These are phyloP conservation scores for Pyricularia sp. DNA, from an alignment of 2,329 filamentous ascomycete genomes.

Conservation along the genomic window DNA sequence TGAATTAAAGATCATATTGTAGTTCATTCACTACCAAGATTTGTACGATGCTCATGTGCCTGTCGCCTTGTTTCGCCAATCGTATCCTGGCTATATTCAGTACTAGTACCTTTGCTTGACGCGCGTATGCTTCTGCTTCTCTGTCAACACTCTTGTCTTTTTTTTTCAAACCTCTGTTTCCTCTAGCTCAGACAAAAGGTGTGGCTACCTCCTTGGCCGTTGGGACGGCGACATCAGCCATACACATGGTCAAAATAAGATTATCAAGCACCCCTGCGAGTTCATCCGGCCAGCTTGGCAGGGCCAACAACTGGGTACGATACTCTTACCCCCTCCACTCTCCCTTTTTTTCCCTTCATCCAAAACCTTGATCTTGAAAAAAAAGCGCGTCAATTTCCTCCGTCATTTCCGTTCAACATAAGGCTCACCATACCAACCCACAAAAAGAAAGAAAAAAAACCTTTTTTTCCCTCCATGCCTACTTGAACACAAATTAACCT, in stretches of 20 bases:
- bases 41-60: neutral
- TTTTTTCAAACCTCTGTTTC: too few relatives aligned
- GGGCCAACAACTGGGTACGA: neutral
- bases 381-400: too few relatives aligned
- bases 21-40: neutral
- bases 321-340: neutral
- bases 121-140: too few relatives aligned
- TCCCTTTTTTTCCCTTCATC: too few relatives aligned
- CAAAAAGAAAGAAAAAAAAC: too few relatives aligned
- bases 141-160: too few relatives aligned
- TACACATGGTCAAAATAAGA: neutral
- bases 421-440: neutral
- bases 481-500: neutral
- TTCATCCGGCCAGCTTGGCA: neutral
- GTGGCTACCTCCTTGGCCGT: neutral
- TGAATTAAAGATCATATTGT: neutral
- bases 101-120: too few relatives aligned
- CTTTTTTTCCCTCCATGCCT: too few relatives aligned
- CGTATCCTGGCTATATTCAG: too few relatives aligned
- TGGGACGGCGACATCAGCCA: neutral
- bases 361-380: neutral
- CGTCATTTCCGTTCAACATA: neutral
- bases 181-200: too few relatives aligned
- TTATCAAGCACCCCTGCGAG: neutral
- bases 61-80: neutral